Conservation (phyloP, 495 filamentous ascomycete species). For the Lophiotrema nucula region DNA sequence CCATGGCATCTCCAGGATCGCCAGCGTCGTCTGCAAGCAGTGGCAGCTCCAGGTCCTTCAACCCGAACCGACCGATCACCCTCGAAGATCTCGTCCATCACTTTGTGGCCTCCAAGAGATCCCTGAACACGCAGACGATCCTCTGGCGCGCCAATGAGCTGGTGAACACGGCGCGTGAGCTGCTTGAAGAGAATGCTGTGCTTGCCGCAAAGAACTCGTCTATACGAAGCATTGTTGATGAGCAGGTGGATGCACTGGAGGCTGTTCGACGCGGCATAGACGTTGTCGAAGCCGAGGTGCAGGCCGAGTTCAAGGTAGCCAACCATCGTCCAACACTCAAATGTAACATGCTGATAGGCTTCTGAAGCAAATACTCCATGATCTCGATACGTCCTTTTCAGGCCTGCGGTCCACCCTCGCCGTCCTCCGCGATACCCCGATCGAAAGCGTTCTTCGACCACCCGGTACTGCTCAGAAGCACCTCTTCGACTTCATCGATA, state of each 20-base stretch:
- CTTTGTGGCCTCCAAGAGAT: slow-evolving; percentile 85
- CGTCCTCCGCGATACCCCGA: slow-evolving; percentile 65
- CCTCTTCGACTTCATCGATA: slow-evolving; percentile 89
- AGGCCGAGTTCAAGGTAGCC: slow-evolving; percentile 55
- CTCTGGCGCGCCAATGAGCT: slow-evolving; percentile 88
- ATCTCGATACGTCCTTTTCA: slow-evolving; percentile 71
- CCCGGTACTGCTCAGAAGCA: slow-evolving; percentile 64
- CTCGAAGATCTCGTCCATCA: slow-evolving; percentile 76
- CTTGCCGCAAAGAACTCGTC: slow-evolving; percentile 76
- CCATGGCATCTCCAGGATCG: slow-evolving; percentile 31
- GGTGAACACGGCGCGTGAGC: slow-evolving; percentile 68
- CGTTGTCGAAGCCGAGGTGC: slow-evolving; percentile 51
- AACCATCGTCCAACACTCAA: background rate
- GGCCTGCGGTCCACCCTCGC: slow-evolving; percentile 70
- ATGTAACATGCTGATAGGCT: slow-evolving; percentile 11
- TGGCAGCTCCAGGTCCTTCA: slow-evolving; percentile 20
- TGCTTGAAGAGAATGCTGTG: slow-evolving; percentile 77
- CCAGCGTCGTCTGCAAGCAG: slow-evolving; percentile 31
- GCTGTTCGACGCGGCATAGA: slow-evolving; percentile 62
- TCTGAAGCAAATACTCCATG: slow-evolving; percentile 58
- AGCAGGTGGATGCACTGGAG: slow-evolving; percentile 68
- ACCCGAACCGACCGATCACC: slow-evolving; percentile 36
- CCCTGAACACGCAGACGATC: slow-evolving; percentile 79
- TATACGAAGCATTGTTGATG: slow-evolving; percentile 66
- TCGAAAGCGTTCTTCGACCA: slow-evolving; percentile 72